These are phyloP conservation scores for Malus domestica DNA, from an alignment of 306 rosid species.

Conservation along the genomic window DNA sequence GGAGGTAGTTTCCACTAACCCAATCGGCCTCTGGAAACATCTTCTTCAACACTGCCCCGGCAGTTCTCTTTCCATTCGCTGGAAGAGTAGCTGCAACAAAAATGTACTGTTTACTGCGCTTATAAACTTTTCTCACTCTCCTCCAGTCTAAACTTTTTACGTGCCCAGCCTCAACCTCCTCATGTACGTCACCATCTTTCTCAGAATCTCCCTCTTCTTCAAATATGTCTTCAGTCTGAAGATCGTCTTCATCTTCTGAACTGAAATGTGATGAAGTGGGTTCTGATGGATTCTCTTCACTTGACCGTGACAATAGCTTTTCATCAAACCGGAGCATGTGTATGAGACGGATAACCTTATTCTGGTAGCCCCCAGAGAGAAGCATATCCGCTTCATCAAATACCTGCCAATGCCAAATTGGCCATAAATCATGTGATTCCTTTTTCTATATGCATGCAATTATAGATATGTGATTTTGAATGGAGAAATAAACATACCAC, in stretches of 20 bases:
- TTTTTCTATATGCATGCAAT: not conserved
- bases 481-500: constrained; percentile 46
- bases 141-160: constrained; percentile 53
- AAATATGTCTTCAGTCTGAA: constrained; percentile 27
- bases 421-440: not conserved
- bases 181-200: constrained; percentile 14
- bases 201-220: constrained; percentile 39
- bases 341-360: constrained; percentile 83
- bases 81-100: constrained; percentile 99
- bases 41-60: constrained; percentile 66
- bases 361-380: constrained; percentile 86
- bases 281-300: constrained; percentile 17
- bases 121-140: constrained; percentile 66
- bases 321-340: constrained; percentile 81
- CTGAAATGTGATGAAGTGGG: constrained; percentile 27
- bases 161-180: constrained; percentile 30
- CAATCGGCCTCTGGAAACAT: constrained; percentile 82
- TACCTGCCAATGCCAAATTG: constrained; percentile 40
- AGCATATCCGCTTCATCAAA: constrained; percentile 99
- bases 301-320: constrained; percentile 56
- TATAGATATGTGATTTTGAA: not conserved
- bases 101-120: constrained; percentile 84
- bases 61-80: constrained; percentile 88
- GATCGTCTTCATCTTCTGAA: constrained; percentile 46
- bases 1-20: constrained; percentile 91